These are phyloP conservation scores for Venturiaceae sp. DNA, from an alignment of 2,329 filamentous ascomycete genomes.

Conservation along the genomic window DNA sequence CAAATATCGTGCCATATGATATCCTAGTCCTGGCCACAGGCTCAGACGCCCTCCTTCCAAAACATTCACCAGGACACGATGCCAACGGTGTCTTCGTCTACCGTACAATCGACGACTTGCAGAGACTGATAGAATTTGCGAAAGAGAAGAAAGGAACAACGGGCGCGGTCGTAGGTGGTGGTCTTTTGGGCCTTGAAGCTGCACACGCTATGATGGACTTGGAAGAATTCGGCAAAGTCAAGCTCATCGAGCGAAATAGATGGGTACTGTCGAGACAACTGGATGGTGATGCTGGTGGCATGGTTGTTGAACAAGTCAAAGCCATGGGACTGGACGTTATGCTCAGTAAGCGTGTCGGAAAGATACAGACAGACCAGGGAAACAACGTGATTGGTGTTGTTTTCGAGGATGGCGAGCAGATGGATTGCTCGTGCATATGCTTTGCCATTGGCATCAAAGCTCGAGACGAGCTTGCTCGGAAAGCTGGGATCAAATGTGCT, in stretches of 20 bases:
- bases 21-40: conserved; percentile 77
- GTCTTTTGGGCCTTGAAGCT: conserved; percentile 76
- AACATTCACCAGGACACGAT: conserved; percentile 65
- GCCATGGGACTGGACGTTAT: conserved; percentile 72
- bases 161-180: conserved; percentile 74
- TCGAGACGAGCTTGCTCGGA: conserved; percentile 64
- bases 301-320: conserved; percentile 75
- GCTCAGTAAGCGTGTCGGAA: conserved; percentile 64
- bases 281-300: conserved; percentile 66
- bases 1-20: conserved; percentile 63
- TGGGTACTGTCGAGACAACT: conserved; percentile 80
- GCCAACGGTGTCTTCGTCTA: conserved; percentile 84
- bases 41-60: conserved; percentile 69
- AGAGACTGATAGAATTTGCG: conserved; percentile 66
- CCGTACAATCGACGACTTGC: conserved; percentile 72
- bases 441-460: conserved; percentile 84
- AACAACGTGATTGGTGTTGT: conserved; percentile 64
- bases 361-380: conserved; percentile 56
- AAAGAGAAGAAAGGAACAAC: conserved; percentile 55
- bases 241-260: conserved; percentile 69
- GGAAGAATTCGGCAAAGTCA: conserved; percentile 62
- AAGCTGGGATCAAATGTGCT: conserved; percentile 61
- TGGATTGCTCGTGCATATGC: conserved; percentile 73
- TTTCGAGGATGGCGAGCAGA: conserved; percentile 71
- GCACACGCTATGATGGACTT: conserved; percentile 89